Evolutionary conservation across 768 basidiomycete genomes (phyloP).

Genomic region (Mycena polygramma): DNA sequence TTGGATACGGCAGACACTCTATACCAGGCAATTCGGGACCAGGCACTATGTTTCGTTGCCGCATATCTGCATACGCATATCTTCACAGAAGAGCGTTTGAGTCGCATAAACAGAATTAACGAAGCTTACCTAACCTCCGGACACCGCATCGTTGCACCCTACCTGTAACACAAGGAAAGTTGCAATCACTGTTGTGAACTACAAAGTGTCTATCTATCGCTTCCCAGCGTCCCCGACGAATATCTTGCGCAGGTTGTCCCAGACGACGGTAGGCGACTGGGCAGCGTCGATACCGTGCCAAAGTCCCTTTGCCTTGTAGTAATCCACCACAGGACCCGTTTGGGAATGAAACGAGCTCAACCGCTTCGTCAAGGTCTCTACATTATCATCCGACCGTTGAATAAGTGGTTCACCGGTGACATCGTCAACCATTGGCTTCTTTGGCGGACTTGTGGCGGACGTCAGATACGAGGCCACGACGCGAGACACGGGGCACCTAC

Average conservation of each 20-base stretch:
- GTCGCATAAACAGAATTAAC: neutral
- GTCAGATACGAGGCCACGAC: slow-evolving; percentile 16
- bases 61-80: too few relatives aligned
- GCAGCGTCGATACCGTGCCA: slow-evolving; percentile 95
- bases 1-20: too few relatives aligned
- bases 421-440: slow-evolving; percentile 95
- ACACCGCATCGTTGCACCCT: slow-evolving; percentile 17
- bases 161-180: slow-evolving; percentile 29
- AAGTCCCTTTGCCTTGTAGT: slow-evolving; percentile 92
- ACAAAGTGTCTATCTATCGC: slow-evolving; percentile 55
- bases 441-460: slow-evolving; percentile 81
- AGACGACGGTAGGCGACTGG: slow-evolving; percentile 92
- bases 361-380: slow-evolving; percentile 93
- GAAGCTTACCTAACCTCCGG: neutral
- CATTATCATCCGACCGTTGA: slow-evolving; percentile 98
- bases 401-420: slow-evolving; percentile 95
- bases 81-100: neutral
- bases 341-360: slow-evolving; percentile 91
- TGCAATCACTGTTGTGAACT: slow-evolving; percentile 14
- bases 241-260: slow-evolving; percentile 82
- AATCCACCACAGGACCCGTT: slow-evolving; percentile 95
- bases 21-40: neutral
- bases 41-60: slow-evolving; percentile 1
- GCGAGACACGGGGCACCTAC: slow-evolving; percentile 61
- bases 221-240: slow-evolving; percentile 60